Conservation (phyloP, 306 rosid species). For the Hippophae rhamnoides region DNA sequence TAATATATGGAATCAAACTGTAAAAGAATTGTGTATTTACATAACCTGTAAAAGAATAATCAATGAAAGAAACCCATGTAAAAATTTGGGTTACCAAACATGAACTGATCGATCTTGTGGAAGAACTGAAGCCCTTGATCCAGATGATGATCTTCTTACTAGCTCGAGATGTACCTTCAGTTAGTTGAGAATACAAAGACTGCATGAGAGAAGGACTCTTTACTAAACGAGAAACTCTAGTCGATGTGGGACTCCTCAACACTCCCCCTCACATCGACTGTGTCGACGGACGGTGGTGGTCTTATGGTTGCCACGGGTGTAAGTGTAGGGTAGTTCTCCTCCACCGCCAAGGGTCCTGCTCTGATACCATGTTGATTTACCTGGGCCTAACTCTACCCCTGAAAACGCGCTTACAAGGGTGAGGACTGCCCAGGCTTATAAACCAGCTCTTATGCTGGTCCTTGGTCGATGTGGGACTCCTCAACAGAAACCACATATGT, state of each 20-base stretch:
- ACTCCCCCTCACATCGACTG: too few species aligned
- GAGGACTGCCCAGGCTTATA: too few species aligned
- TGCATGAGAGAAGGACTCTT: constrained; percentile 57
- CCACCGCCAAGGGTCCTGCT: too few species aligned
- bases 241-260: too few species aligned
- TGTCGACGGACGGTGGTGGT: too few species aligned
- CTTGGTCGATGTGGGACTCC: too few species aligned
- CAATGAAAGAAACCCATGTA: constrained; percentile 9
- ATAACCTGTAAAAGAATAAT: constrained; percentile 11
- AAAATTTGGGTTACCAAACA: constrained; percentile 48
- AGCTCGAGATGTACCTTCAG: constrained; percentile 58
- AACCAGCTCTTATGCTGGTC: too few species aligned
- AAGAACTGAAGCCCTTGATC: constrained; percentile 30
- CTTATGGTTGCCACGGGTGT: too few species aligned
- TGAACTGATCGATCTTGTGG: constrained; percentile 47
- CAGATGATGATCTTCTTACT: constrained; percentile 45
- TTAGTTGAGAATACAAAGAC: constrained; percentile 47
- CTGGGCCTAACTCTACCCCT: too few species aligned
- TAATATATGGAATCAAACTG: constrained; percentile 22
- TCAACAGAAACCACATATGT: constrained; percentile 47
- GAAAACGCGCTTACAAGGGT: too few species aligned
- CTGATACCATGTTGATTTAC: too few species aligned
- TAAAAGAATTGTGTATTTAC: constrained; percentile 19
- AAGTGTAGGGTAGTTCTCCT: too few species aligned
- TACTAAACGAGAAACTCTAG: constrained; percentile 30